These are phyloP conservation scores for Chaetomiaceae sp. DNA, from an alignment of 2,329 filamentous ascomycete species.

Conservation along the genomic window DNA sequence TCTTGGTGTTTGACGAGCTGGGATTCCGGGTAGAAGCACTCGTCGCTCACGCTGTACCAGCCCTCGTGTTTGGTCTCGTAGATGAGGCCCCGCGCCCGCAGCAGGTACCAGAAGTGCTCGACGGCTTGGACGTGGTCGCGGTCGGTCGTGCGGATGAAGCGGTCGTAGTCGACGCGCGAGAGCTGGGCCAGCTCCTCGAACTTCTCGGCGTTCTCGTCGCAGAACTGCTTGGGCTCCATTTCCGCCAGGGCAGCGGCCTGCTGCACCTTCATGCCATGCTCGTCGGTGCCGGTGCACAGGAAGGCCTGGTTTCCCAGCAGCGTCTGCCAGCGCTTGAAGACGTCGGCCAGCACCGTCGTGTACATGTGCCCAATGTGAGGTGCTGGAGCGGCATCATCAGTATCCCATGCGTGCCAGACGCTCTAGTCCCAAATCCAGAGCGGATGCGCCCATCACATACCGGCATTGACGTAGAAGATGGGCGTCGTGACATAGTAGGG, in stretches of 20 bases:
- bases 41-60: conserved; percentile 96
- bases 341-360: conserved; percentile 84
- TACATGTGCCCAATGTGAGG: conserved; percentile 95
- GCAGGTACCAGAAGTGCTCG: conserved; percentile 79
- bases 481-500: conserved; percentile 94
- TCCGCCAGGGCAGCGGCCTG: conserved; percentile 70
- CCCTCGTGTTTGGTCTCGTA: conserved; percentile 85
- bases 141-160: conserved; percentile 92
- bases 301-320: conserved; percentile 68
- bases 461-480: conserved; percentile 98
- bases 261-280: conserved; percentile 97
- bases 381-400: conserved; percentile 46
- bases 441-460: conserved; percentile 41
- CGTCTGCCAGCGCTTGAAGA: conserved; percentile 85
- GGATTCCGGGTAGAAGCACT: conserved; percentile 86
- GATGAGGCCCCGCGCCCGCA: conserved; percentile 71
- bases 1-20: conserved; percentile 70
- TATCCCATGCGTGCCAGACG: background rate
- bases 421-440: background rate
- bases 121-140: conserved; percentile 76
- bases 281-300: conserved; percentile 88
- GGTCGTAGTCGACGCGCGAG: conserved; percentile 69
- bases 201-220: conserved; percentile 74
- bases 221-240: conserved; percentile 75
- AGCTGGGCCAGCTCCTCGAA: conserved; percentile 71